phyloP scores from a whole-genome alignment of 768 basidiomycete species.

The Hericium alpestre region DNA sequence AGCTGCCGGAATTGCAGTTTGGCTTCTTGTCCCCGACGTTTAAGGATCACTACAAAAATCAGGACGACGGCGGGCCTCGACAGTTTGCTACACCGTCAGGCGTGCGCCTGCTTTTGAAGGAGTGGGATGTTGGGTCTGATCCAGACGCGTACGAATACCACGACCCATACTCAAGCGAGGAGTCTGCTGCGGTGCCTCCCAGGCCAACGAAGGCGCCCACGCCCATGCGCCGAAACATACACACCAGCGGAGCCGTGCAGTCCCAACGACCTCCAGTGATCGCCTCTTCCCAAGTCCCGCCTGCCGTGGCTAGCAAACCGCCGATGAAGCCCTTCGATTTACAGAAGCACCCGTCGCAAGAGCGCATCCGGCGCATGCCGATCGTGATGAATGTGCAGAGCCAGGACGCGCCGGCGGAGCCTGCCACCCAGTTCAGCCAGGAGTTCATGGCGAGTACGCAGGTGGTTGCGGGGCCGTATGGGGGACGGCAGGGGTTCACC shows the following conservation, averaged over 20 bases:
- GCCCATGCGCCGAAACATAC: background rate
- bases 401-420: background rate
- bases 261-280: background rate
- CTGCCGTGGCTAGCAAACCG: background rate
- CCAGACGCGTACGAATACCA: constrained; percentile 39
- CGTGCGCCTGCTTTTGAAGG: constrained; percentile 52
- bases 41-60: constrained; percentile 20
- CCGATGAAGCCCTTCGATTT: background rate
- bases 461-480: constrained; percentile 58
- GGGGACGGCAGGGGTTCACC: constrained; percentile 38
- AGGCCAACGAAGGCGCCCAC: background rate
- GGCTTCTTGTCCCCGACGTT: constrained; percentile 46
- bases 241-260: background rate
- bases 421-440: background rate
- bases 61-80: background rate
- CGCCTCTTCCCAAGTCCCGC: background rate
- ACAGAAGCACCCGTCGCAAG: background rate
- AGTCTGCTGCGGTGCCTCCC: background rate
- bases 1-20: constrained; percentile 50
- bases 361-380: background rate
- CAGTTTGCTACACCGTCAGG: constrained; percentile 28
- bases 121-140: constrained; percentile 53
- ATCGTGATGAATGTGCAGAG: background rate
- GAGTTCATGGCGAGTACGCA: constrained; percentile 51
- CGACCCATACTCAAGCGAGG: constrained; percentile 39